Evolutionary conservation across 2,329 filamentous ascomycete species (phyloP).

Genomic region (Sporothrix globosa): DNA sequence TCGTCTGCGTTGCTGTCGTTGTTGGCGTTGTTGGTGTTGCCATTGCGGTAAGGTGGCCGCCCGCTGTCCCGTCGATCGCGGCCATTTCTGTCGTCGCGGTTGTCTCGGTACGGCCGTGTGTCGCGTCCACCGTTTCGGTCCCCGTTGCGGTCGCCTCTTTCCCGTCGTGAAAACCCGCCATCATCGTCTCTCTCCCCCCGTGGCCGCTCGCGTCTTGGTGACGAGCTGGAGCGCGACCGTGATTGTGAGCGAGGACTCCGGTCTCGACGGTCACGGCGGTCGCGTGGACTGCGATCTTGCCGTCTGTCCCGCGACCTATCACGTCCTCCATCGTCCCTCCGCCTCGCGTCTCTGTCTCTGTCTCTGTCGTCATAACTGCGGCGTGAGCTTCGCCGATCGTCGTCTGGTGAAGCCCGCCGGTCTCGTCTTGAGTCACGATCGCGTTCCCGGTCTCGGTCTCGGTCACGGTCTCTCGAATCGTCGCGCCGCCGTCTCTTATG

Average conservation of each 20-base stretch:
- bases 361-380: constrained; percentile 6
- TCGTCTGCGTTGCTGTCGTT: constrained; percentile 51
- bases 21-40: constrained; percentile 13
- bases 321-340: not conserved
- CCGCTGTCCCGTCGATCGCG: constrained; percentile 4
- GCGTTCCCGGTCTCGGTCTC: not conserved
- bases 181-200: constrained; percentile 4
- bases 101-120: constrained; percentile 13
- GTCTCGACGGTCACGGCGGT: not conserved
- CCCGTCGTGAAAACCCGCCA: not conserved
- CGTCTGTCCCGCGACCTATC: constrained; percentile 20
- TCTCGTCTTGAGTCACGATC: constrained; percentile 10
- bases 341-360: not conserved
- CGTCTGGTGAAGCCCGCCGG: not conserved
- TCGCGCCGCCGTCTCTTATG: constrained; percentile 39
- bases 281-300: constrained; percentile 16
- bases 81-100: constrained; percentile 27
- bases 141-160: constrained; percentile 1
- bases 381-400: constrained; percentile 6
- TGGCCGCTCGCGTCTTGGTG: constrained; percentile 40
- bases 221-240: not conserved
- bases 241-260: constrained; percentile 11
- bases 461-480: constrained; percentile 36
- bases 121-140: constrained; percentile 15
- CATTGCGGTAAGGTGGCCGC: constrained; percentile 6